Evolutionary conservation across 2,329 filamentous ascomycete genomes (phyloP).

Genomic region (Ciborinia camelliae): DNA sequence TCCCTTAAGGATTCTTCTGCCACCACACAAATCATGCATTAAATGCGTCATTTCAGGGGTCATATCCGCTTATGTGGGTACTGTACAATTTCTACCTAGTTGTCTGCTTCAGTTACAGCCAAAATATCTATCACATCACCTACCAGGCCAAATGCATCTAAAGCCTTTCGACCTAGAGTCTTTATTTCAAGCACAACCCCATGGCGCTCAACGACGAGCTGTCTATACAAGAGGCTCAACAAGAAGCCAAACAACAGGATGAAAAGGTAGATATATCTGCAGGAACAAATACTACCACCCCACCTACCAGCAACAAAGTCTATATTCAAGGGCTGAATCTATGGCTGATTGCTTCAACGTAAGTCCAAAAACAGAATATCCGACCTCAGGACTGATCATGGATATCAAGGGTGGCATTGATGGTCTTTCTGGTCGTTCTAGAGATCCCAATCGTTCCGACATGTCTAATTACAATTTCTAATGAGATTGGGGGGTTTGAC

Average conservation of each 20-base stretch:
- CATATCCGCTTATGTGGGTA: too few species aligned
- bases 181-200: background rate
- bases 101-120: background rate
- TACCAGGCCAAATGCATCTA: background rate
- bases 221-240: background rate
- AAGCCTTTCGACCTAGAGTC: background rate
- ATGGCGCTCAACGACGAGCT: background rate
- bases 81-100: background rate
- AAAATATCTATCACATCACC: background rate
- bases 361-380: too few species aligned
- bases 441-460: background rate
- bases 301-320: too few species aligned
- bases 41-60: too few species aligned
- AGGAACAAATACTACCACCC: background rate
- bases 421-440: background rate
- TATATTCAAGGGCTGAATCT: too few species aligned
- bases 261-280: background rate
- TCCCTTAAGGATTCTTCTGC: too few species aligned
- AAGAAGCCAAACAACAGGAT: background rate
- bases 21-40: too few species aligned
- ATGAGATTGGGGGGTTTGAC: background rate
- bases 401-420: background rate
- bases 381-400: too few species aligned
- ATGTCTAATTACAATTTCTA: background rate
- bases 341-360: too few species aligned